A percentile compares a stretch with the other conserved stretches of the same genome.
phyloP scores from a whole-genome alignment of 169 alveolate species.

The Sarcocystis neurona region DNA sequence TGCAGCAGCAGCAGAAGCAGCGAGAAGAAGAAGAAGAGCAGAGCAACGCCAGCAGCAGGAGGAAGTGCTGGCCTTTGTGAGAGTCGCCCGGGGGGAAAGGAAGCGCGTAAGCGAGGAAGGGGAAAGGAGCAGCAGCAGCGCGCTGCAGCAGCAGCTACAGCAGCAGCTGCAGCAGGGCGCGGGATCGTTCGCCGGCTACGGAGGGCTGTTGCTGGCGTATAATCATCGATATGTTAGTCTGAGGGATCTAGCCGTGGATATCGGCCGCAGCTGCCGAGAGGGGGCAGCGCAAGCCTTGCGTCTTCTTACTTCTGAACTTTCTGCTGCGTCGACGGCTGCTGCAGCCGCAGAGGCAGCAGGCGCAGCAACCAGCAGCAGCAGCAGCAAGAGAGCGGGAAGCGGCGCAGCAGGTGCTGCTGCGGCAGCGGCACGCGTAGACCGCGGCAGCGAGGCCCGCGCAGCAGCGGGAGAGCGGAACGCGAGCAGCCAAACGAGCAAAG shows the following conservation, averaged over 20 bases:
- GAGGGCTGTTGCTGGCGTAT: not conserved
- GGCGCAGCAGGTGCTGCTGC: not conserved
- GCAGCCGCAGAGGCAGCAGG: not conserved
- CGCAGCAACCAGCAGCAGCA: not conserved
- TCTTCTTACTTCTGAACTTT: not conserved
- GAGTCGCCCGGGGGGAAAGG: not conserved
- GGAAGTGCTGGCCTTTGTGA: too few relatives aligned
- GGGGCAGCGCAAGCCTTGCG: conserved; percentile 10
- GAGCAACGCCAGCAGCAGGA: too few relatives aligned
- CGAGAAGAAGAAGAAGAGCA: too few relatives aligned
- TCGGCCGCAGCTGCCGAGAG: not conserved
- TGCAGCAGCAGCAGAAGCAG: too few relatives aligned
- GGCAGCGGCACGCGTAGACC: too few relatives aligned
- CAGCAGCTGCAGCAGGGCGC: not conserved
- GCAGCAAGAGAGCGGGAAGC: not conserved
- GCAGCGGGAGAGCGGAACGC: too few relatives aligned
- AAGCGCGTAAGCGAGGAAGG: not conserved
- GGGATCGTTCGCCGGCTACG: not conserved
- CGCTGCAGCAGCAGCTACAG: too few relatives aligned
- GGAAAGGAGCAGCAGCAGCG: too few relatives aligned
- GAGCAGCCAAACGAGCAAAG: too few relatives aligned
- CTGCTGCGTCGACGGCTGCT: not conserved
- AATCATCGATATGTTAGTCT: not conserved
- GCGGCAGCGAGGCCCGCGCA: too few relatives aligned
- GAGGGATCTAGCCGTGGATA: not conserved